These are phyloP conservation scores for Talaromyces albobiverticillius DNA, from an alignment of 2,329 filamentous ascomycete genomes.

Conservation along the genomic window DNA sequence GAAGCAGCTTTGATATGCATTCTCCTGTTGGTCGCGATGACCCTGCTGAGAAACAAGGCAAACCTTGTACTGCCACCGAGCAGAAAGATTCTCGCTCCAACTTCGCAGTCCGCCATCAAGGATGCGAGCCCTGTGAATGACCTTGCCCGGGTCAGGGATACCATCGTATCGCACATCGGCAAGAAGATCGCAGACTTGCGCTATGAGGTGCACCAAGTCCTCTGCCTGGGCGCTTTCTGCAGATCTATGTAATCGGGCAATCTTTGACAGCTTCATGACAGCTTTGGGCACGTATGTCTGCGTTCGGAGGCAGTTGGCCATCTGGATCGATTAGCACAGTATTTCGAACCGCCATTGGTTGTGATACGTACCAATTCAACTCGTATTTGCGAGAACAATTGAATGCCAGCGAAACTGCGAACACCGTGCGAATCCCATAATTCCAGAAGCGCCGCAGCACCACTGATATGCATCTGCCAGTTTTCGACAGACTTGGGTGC, in stretches of 20 bases:
- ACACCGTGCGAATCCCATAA: neutral
- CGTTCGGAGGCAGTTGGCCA: constrained; percentile 3
- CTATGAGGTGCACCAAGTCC: neutral
- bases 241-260: neutral
- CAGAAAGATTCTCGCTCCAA: neutral
- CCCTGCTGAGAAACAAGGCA: too few relatives aligned
- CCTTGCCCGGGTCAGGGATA: neutral
- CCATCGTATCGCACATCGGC: neutral
- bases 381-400: neutral
- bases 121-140: neutral
- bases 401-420: neutral
- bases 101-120: neutral
- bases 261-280: neutral
- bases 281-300: neutral
- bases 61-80: neutral
- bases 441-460: neutral
- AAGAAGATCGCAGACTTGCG: neutral
- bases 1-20: neutral
- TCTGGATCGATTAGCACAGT: neutral
- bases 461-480: constrained; percentile 3
- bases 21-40: neutral
- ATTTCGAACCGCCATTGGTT: neutral
- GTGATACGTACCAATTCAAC: neutral
- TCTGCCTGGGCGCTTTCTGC: neutral
- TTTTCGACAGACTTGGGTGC: neutral